phyloP scores from a whole-genome alignment of 1,284 basidiomycete species.

The Hymenochaete sp. region DNA sequence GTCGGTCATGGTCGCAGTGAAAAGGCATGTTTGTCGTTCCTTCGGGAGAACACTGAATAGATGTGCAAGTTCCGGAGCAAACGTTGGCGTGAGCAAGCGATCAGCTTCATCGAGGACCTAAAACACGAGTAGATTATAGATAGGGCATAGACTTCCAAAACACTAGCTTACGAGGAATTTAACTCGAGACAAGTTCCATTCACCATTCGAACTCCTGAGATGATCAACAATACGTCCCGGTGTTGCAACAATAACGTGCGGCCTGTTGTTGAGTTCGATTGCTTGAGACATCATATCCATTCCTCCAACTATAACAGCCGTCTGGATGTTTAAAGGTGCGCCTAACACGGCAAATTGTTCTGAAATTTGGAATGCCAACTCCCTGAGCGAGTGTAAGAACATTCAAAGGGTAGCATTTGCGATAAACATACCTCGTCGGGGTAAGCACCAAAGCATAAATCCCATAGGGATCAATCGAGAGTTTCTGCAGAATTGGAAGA shows the following conservation, averaged over 20 bases:
- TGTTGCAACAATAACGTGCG: slow-evolving; percentile 93
- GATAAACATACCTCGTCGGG: slow-evolving; percentile 79
- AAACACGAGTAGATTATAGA: not conserved
- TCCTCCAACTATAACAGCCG: slow-evolving; percentile 89
- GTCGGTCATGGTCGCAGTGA: slow-evolving; percentile 90
- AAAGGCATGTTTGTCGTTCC: slow-evolving; percentile 89
- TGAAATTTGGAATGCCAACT: slow-evolving; percentile 93
- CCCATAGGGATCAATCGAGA: slow-evolving; percentile 85
- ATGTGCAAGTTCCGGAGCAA: slow-evolving; percentile 78
- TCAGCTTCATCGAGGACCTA: slow-evolving; percentile 97
- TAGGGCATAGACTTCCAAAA: not conserved
- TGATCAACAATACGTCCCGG: slow-evolving; percentile 94
- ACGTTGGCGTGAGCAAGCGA: slow-evolving; percentile 83
- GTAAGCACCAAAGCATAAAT: slow-evolving; percentile 91
- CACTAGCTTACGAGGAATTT: slow-evolving; percentile 74
- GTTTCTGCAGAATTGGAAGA: slow-evolving; percentile 86
- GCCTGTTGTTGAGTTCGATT: slow-evolving; percentile 74
- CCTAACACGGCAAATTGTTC: slow-evolving; percentile 95
- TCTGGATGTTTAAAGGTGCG: slow-evolving; percentile 69
- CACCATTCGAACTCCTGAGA: slow-evolving; percentile 67
- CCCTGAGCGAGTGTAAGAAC: slow-evolving; percentile 39
- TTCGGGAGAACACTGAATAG: slow-evolving; percentile 76
- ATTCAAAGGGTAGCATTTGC: too few species aligned
- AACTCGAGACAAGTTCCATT: slow-evolving; percentile 80
- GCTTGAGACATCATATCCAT: slow-evolving; percentile 99